Base-by-base conservation (phyloP, 257 asterid species). In the Forsythia viridissima region DNA sequence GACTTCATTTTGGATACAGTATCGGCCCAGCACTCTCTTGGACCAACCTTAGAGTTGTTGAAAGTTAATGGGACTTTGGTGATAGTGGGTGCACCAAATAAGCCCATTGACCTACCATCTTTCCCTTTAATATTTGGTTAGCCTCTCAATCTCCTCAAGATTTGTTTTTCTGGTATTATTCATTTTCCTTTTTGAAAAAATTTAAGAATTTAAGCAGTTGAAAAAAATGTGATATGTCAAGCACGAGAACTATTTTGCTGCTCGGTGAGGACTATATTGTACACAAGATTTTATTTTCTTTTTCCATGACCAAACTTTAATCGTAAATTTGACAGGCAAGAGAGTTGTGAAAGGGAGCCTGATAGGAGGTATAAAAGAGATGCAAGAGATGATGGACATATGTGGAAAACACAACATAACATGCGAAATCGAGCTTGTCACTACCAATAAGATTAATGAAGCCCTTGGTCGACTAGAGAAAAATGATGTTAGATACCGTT, bases 321-420 rank as follows among this genome's bases (percentile, higher is more conserved):
- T 6, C 5, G 3, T 43, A 42, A 42, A 65, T 40, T 71, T 10
- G 63, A 67, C 70, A 93, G 97, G 96, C 2, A 92, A 94, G 81
- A 92, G 98, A 76, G 88, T 69, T 3, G 97, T 91, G 86, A 94
- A 92, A 83, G 98, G 98, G 9, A 90, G 97, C 84, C 79, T 91
- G 76, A 89, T 86, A 0, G 97, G 98, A 46, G 88, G 93, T 81
- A 94, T 92, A 1, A 83, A 91, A 76, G 97, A 94, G 80, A 92
- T 96, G 0, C 98, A 92, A 59, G 97, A 91, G 40, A 94, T 94
- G 98, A 83, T 94, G 84, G 89, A 92, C 59, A 16, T 90, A 61
- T 92, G 98, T 18, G 98, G 92, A 9, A 76, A 91, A 73, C 87
- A 86, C 70, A 92, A 90, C 79, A 91, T 92, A 57, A 76, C 86